A percentile compares a stretch with the other conserved stretches of the same genome.
These are phyloP conservation scores for Trametes cingulata DNA, from an alignment of 768 basidiomycete genomes.

Conservation along the genomic window DNA sequence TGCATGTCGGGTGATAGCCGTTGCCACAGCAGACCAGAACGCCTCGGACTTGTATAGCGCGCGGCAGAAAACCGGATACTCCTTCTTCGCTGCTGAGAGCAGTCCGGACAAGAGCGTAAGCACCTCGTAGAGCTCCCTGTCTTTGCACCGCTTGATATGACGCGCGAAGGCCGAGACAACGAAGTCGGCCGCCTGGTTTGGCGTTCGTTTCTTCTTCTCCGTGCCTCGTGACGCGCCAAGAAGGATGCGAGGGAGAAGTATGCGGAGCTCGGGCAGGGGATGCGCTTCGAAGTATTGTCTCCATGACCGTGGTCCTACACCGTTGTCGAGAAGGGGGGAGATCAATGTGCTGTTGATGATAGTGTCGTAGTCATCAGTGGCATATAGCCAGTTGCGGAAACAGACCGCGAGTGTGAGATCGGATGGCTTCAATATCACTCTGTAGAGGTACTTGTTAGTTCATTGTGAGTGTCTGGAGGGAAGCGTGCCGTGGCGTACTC, in stretches of 20 bases:
- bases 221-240: slow-evolving; percentile 2
- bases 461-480: background rate
- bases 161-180: background rate
- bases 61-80: background rate
- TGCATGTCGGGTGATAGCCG: background rate
- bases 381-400: slow-evolving; percentile 12
- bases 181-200: slow-evolving; percentile 3
- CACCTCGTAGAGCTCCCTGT: background rate
- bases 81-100: background rate
- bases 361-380: background rate
- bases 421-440: slow-evolving; percentile 8
- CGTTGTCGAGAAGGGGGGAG: background rate
- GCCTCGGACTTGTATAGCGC: background rate
- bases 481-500: background rate
- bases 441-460: background rate
- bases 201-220: slow-evolving; percentile 8
- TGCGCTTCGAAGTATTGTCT: background rate
- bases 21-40: background rate
- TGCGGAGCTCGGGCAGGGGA: background rate
- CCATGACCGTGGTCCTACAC: background rate
- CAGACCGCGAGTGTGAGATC: slow-evolving; percentile 9
- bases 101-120: background rate
- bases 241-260: slow-evolving; percentile 1
- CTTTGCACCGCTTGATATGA: background rate
- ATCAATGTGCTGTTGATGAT: background rate